Conservation (phyloP, 2,329 filamentous ascomycete genomes). For the Xylaria sp. region DNA sequence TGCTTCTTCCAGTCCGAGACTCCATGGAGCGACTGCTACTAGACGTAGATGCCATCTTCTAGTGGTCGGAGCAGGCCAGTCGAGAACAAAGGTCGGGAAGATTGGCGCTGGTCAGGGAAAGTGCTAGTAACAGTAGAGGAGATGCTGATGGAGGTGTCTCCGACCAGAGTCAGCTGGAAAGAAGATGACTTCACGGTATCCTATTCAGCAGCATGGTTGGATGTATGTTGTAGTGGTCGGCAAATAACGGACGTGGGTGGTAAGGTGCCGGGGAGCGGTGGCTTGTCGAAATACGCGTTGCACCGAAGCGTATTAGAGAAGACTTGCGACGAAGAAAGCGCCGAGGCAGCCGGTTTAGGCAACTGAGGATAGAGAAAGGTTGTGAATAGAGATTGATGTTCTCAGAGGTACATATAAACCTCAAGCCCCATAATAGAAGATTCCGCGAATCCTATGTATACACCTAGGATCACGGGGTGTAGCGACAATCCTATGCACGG, state of each 20-base stretch:
- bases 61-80: slow-evolving; percentile 24
- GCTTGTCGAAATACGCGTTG: slow-evolving; percentile 6
- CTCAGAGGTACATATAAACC: slow-evolving; percentile 22
- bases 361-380: slow-evolving; percentile 9
- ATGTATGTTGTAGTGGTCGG: slow-evolving; percentile 5
- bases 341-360: slow-evolving; percentile 16
- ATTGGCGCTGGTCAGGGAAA: background rate
- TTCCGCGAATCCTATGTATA: slow-evolving; percentile 20
- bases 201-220: slow-evolving; percentile 44
- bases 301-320: background rate
- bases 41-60: slow-evolving; percentile 41
- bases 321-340: slow-evolving; percentile 17
- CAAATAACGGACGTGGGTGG: slow-evolving; percentile 4
- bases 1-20: slow-evolving; percentile 76
- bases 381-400: slow-evolving; percentile 13
- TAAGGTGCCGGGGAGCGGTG: slow-evolving; percentile 7
- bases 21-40: slow-evolving; percentile 65
- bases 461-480: slow-evolving; percentile 21
- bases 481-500: slow-evolving; percentile 21
- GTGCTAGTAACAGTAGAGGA: slow-evolving; percentile 8
- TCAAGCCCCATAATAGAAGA: slow-evolving; percentile 26
- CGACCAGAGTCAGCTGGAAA: slow-evolving; percentile 42
- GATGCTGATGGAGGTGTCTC: slow-evolving; percentile 27
- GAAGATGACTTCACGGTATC: slow-evolving; percentile 40
- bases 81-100: slow-evolving; percentile 13